A percentile compares a stretch with the other conserved stretches of the same genome.
These are phyloP conservation scores for Diutina ranongensis DNA, from an alignment of 1,139 yeast genomes.

Conservation along the genomic window DNA sequence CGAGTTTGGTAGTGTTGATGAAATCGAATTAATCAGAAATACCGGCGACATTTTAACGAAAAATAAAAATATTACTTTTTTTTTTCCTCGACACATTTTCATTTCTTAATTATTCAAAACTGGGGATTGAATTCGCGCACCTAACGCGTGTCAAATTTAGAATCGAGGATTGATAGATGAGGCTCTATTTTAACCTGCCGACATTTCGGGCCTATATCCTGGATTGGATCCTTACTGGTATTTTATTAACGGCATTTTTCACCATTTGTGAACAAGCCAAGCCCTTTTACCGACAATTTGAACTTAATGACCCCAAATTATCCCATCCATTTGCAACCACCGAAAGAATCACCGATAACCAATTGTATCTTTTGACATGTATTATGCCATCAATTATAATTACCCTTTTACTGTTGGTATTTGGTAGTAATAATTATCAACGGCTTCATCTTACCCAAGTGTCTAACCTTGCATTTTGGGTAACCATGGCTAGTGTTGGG, in stretches of 20 bases:
- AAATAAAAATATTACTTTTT: no score
- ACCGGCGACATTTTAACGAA: no score
- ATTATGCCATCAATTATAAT: background rate
- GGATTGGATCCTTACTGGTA: conserved; percentile 25
- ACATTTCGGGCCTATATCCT: background rate
- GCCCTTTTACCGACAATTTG: conserved; percentile 17
- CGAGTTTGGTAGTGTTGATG: no score
- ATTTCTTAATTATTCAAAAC: no score
- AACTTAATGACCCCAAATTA: conserved; percentile 27
- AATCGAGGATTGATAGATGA: no score
- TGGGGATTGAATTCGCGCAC: no score
- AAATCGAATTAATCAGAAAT: no score
- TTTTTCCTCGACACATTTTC: no score
- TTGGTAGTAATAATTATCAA: background rate
- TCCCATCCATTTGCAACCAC: conserved; percentile 62
- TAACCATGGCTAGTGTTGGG: conserved; percentile 7
- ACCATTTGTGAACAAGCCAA: conserved; percentile 25
- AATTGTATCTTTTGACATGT: conserved; percentile 12
- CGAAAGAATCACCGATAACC: conserved; percentile 40
- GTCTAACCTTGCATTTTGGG: conserved; percentile 4
- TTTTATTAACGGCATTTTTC: conserved; percentile 21
- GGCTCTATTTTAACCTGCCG: background rate
- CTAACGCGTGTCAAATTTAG: background rate
- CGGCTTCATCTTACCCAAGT: conserved; percentile 1
- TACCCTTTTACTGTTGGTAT: background rate